A percentile compares a stretch with the other conserved stretches of the same genome.
phyloP scores from a whole-genome alignment of 306 rosid species.

The Acacia acuminata region DNA sequence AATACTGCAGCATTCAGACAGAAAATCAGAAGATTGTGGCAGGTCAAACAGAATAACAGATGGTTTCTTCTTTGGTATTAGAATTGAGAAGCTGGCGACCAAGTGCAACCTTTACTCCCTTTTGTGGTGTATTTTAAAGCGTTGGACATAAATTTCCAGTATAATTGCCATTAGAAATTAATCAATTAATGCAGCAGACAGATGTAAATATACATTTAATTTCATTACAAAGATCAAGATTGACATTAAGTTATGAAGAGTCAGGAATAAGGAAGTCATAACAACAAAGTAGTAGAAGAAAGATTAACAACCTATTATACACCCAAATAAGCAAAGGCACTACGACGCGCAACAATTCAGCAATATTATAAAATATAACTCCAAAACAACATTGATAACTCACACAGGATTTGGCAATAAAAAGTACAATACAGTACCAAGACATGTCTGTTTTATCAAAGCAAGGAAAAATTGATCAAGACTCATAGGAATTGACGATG shows the following conservation, averaged over 20 bases:
- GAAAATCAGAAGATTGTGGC: neutral
- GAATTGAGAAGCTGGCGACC: neutral
- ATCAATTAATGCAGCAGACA: neutral
- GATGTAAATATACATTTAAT: neutral
- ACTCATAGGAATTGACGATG: too few species aligned
- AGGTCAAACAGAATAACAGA: neutral
- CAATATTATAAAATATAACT: neutral
- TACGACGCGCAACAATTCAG: neutral
- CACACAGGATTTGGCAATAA: neutral
- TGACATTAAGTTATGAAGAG: neutral
- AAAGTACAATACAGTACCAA: neutral
- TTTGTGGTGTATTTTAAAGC: neutral
- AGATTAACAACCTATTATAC: neutral
- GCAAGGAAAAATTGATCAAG: too few species aligned
- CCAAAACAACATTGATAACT: neutral
- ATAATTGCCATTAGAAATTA: neutral
- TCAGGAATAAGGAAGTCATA: neutral
- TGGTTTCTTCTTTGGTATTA: neutral
- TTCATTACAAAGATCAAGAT: neutral
- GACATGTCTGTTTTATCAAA: neutral
- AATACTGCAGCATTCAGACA: neutral
- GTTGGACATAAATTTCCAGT: neutral
- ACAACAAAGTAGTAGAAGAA: neutral
- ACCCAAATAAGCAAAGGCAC: neutral
- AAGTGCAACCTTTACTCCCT: neutral